A percentile compares a stretch with the other conserved stretches of the same genome.
These are phyloP conservation scores for Fonsecaea monophora DNA, from an alignment of 2,329 filamentous ascomycete genomes.

Conservation along the genomic window DNA sequence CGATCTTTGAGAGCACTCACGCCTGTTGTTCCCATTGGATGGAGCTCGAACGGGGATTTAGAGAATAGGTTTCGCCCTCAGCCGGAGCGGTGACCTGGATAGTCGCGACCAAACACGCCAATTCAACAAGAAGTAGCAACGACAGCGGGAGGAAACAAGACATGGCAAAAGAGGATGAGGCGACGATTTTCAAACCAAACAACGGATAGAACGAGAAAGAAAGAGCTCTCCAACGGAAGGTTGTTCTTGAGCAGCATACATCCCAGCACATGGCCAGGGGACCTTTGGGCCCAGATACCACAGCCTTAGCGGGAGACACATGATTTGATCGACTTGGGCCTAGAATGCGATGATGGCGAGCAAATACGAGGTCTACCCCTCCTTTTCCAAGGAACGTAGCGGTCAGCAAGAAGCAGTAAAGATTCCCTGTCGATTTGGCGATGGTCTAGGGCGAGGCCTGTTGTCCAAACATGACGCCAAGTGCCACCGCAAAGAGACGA, in stretches of 20 bases:
- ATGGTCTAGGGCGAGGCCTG: background rate
- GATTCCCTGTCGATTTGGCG: background rate
- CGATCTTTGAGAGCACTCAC: background rate
- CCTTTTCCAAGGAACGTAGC: background rate
- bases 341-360: background rate
- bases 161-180: background rate
- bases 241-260: background rate
- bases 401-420: background rate
- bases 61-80: slow-evolving; percentile 3
- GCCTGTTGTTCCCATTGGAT: slow-evolving; percentile 10
- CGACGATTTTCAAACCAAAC: background rate
- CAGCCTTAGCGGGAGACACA: too few relatives aligned
- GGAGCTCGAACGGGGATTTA: background rate
- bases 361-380: background rate
- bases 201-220: background rate
- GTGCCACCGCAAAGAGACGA: background rate
- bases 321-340: background rate
- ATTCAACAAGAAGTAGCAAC: background rate
- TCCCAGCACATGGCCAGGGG: background rate
- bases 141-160: background rate
- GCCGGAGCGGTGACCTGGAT: slow-evolving; percentile 1
- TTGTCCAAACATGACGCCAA: background rate
- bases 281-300: too few relatives aligned
- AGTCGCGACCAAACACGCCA: background rate
- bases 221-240: background rate